A percentile compares a stretch with the other conserved stretches of the same genome.
Conservation (phyloP, 495 filamentous ascomycete genomes). For the Sphaerosporella brunnea region DNA sequence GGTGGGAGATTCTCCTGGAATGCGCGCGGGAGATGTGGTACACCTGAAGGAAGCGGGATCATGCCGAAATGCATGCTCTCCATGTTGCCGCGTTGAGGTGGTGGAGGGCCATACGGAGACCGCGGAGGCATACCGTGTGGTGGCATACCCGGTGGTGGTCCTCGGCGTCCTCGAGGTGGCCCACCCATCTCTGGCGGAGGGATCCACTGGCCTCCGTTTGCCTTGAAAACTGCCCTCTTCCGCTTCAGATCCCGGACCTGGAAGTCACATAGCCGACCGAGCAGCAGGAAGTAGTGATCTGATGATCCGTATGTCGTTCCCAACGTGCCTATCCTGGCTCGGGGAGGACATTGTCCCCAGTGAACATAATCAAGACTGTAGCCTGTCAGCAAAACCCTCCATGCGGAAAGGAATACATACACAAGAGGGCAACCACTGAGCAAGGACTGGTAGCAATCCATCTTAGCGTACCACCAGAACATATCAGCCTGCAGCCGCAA, state of each 20-base stretch:
- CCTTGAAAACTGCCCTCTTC: constrained; percentile 35
- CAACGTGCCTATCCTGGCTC: constrained; percentile 56
- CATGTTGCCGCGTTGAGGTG: background rate
- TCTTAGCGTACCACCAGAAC: constrained; percentile 93
- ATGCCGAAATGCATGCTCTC: constrained; percentile 35
- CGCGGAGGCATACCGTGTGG: constrained; percentile 19
- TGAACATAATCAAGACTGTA: constrained; percentile 55
- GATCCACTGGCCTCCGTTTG: constrained; percentile 39
- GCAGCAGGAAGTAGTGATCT: constrained; percentile 67
- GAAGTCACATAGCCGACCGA: constrained; percentile 71
- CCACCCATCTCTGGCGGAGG: constrained; percentile 36
- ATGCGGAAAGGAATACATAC: constrained; percentile 36
- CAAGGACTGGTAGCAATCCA: constrained; percentile 80
- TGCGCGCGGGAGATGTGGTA: constrained; percentile 37
- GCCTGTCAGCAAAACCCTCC: constrained; percentile 12
- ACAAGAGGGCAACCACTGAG: constrained; percentile 68
- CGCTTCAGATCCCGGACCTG: constrained; percentile 56
- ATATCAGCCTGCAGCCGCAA: constrained; percentile 72
- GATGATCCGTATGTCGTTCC: constrained; percentile 73
- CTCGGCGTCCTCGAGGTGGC: constrained; percentile 13
- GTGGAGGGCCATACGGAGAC: constrained; percentile 24
- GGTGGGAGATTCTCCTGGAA: constrained; percentile 29
- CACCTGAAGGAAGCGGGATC: constrained; percentile 37
- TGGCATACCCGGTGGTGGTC: no score
- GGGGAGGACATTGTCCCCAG: constrained; percentile 72